A percentile compares a stretch with the other conserved stretches of the same genome.
Evolutionary conservation across 1,139 yeast species (phyloP).

Genomic region (Spencermartinsiella ligniputridi): DNA sequence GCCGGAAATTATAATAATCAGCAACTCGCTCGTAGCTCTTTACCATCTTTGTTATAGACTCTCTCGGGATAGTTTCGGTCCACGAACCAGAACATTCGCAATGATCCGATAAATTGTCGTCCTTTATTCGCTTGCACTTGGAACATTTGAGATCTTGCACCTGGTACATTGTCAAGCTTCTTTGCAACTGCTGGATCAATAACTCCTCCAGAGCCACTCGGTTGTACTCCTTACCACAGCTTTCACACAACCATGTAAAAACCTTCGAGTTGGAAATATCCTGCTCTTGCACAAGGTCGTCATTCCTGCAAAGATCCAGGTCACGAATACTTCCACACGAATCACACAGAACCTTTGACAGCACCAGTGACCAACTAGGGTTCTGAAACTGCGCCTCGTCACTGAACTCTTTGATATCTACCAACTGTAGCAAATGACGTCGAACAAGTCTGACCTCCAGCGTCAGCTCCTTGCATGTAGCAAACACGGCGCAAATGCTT

Average conservation of each 20-base stretch:
- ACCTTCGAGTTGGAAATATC: slow-evolving; percentile 12
- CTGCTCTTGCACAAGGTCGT: slow-evolving; percentile 20
- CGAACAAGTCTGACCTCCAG: slow-evolving; percentile 74
- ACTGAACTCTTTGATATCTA: slow-evolving; percentile 83
- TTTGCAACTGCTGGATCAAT: slow-evolving; percentile 59
- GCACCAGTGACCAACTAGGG: slow-evolving; percentile 66
- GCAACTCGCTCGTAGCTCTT: slow-evolving; percentile 58
- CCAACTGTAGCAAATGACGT: slow-evolving; percentile 62
- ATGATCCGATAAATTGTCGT: slow-evolving; percentile 64
- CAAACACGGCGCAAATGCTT: slow-evolving; percentile 65
- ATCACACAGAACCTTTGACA: slow-evolving; percentile 72
- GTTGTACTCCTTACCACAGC: slow-evolving; percentile 63
- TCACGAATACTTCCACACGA: slow-evolving; percentile 73
- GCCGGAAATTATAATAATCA: slow-evolving; percentile 52
- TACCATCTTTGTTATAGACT: slow-evolving; percentile 44
- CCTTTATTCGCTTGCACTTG: slow-evolving; percentile 67
- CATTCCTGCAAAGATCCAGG: slow-evolving; percentile 77
- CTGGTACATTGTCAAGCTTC: slow-evolving; percentile 55
- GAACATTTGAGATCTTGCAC: slow-evolving; percentile 78
- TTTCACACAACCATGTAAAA: slow-evolving; percentile 59
- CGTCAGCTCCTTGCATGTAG: slow-evolving; percentile 57
- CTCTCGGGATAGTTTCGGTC: slow-evolving; percentile 53
- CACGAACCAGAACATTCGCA: slow-evolving; percentile 90
- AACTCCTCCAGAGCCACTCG: slow-evolving; percentile 73
- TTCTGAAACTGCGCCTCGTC: slow-evolving; percentile 67